These are phyloP conservation scores for Buxus sempervirens DNA, from an alignment of 164 flowering plant species.

Conservation along the genomic window DNA sequence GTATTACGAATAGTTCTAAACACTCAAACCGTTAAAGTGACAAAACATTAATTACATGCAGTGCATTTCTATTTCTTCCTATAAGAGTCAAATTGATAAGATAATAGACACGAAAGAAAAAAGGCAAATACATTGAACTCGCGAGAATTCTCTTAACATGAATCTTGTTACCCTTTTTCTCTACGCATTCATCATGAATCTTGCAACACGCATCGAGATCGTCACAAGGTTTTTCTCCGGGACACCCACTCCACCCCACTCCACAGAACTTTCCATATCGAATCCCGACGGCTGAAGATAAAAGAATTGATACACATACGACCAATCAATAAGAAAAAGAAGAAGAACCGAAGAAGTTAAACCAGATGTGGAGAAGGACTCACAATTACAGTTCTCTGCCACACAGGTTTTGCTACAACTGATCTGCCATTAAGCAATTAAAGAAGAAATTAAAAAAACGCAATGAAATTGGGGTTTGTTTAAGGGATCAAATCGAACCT, in stretches of 20 bases:
- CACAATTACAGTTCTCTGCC: constrained; percentile 64
- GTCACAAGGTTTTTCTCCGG: constrained; percentile 91
- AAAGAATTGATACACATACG: too few species aligned
- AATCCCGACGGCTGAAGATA: constrained; percentile 20
- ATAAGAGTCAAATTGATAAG: too few species aligned
- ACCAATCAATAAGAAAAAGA: background rate
- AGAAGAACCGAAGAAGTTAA: background rate
- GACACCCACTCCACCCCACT: constrained; percentile 88
- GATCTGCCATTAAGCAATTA: constrained; percentile 28
- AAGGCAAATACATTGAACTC: too few species aligned
- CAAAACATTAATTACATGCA: too few species aligned
- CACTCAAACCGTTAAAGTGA: too few species aligned
- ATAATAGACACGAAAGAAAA: too few species aligned
- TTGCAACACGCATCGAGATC: constrained; percentile 92
- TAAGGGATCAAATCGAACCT: constrained; percentile 1
- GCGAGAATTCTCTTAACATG: too few species aligned
- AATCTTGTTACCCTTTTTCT: constrained; percentile 42
- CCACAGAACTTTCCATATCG: constrained; percentile 94
- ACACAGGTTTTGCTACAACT: constrained; percentile 72
- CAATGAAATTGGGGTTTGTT: background rate
- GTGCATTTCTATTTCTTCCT: too few species aligned
- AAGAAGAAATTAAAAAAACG: background rate
- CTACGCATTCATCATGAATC: constrained; percentile 84
- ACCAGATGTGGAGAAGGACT: constrained; percentile 10
- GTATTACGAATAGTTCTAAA: too few species aligned